These are phyloP conservation scores for Picea glauca DNA, from an alignment of 75 land plant species.

Conservation along the genomic window DNA sequence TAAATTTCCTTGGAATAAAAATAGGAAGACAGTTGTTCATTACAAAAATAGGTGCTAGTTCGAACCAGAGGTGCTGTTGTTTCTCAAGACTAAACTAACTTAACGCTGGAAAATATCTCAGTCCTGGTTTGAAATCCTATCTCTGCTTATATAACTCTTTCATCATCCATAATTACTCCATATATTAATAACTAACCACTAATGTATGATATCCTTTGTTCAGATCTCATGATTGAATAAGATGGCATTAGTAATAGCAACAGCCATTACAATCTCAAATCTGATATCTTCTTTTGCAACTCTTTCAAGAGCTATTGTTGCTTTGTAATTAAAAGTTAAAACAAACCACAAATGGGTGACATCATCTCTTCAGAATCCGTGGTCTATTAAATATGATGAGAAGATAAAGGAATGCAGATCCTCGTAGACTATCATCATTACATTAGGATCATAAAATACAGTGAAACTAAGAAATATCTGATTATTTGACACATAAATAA, in stretches of 20 bases:
- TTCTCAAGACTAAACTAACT: neutral
- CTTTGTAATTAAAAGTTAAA: neutral
- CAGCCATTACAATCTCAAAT: neutral
- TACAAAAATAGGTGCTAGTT: neutral
- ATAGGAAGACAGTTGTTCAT: neutral
- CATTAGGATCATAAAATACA: neutral
- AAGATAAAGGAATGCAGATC: neutral
- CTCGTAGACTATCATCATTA: neutral
- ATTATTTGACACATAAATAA: neutral
- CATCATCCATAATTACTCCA: neutral
- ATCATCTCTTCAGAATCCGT: neutral
- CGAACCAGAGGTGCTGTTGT: neutral
- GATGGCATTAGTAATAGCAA: neutral
- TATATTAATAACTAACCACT: neutral
- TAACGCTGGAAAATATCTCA: neutral
- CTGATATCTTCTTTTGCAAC: neutral
- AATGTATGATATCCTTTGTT: neutral
- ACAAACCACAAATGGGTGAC: neutral
- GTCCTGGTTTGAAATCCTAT: neutral
- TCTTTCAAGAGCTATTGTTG: neutral
- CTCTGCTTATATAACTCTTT: neutral
- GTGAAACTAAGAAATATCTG: neutral
- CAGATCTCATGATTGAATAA: neutral
- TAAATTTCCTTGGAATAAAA: neutral
- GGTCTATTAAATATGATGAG: neutral